These are phyloP conservation scores for Dalbergia cochinchinensis DNA, from an alignment of 306 rosid genomes.

Conservation along the genomic window DNA sequence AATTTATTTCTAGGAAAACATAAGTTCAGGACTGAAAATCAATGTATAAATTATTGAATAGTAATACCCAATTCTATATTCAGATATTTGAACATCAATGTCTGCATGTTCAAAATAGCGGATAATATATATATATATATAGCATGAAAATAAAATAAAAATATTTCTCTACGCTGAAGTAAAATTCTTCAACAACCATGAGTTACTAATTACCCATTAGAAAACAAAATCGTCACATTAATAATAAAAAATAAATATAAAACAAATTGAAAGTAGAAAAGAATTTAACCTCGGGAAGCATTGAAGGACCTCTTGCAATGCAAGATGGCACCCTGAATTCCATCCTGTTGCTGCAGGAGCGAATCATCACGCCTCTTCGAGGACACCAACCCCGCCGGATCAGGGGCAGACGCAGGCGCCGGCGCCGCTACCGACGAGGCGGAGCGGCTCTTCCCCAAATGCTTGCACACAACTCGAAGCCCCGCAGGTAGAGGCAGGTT, in stretches of 20 bases:
- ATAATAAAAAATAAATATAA: not conserved
- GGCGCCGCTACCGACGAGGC: conserved; percentile 66
- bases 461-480: conserved; percentile 80
- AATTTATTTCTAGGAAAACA: too few relatives aligned
- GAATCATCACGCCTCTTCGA: conserved; percentile 79
- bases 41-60: too few relatives aligned
- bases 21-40: too few relatives aligned
- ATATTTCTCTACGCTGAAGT: not conserved
- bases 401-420: conserved; percentile 40
- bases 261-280: not conserved
- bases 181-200: not conserved
- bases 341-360: conserved; percentile 84
- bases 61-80: too few relatives aligned
- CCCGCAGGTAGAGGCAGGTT: conserved; percentile 62
- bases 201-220: not conserved
- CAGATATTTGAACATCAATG: too few relatives aligned
- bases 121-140: too few relatives aligned
- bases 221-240: not conserved
- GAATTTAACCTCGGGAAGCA: conserved; percentile 67
- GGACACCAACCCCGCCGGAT: conserved; percentile 43
- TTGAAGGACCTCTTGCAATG: conserved; percentile 92
- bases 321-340: conserved; percentile 89
- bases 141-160: too few relatives aligned
- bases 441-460: conserved; percentile 84
- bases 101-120: too few relatives aligned